Conservation (phyloP, 2,329 filamentous ascomycete species). For the Pezicula radicicola region DNA sequence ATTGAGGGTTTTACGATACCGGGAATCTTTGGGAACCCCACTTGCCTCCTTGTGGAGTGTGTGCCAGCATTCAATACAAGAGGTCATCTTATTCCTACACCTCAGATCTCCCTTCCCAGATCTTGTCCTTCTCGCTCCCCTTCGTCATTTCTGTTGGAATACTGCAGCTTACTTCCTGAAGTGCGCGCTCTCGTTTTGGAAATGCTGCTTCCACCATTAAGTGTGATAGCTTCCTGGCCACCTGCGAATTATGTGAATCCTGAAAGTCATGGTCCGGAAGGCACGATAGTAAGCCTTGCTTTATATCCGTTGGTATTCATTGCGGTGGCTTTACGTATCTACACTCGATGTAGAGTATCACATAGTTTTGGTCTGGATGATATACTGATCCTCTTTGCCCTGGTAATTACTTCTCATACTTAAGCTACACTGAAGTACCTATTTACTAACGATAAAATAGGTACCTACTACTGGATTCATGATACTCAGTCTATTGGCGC, state of each 20-base stretch:
- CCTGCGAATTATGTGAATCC: neutral
- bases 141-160: neutral
- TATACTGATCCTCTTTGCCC: neutral
- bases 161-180: neutral
- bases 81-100: too few species aligned
- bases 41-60: too few species aligned
- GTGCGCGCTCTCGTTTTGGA: neutral
- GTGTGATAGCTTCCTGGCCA: neutral
- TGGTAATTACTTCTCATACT: neutral
- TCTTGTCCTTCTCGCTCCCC: too few species aligned
- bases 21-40: too few species aligned
- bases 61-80: too few species aligned
- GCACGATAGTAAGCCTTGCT: neutral
- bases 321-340: neutral
- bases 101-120: too few species aligned
- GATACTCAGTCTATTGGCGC: neutral
- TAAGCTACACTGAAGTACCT: neutral
- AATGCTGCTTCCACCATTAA: neutral
- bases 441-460: neutral
- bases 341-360: neutral
- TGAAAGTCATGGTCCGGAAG: neutral
- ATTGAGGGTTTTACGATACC: too few species aligned
- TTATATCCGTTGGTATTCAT: neutral
- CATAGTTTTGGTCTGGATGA: neutral
- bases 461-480: neutral